phyloP scores from a whole-genome alignment of 75 land plant species.

The Picea sitchensis region DNA sequence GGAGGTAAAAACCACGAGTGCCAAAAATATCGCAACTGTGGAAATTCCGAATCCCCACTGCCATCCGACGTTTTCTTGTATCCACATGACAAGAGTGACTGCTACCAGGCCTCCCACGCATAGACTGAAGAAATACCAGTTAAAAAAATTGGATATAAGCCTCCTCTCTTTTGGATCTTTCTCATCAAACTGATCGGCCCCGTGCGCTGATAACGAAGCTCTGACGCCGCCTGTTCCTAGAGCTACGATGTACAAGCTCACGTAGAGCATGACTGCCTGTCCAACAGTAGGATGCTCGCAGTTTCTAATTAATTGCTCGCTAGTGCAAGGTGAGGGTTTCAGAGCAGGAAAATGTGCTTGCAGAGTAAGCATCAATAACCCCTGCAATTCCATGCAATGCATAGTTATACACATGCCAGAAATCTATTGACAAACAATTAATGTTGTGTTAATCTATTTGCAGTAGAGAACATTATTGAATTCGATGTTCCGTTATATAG shows the following conservation, averaged over 20 bases:
- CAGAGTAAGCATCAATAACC: neutral
- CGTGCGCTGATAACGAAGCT: conserved; percentile 34
- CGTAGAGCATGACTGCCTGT: conserved; percentile 23
- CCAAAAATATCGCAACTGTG: conserved; percentile 53
- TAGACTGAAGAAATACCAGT: conserved; percentile 43
- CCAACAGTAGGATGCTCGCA: conserved; percentile 17
- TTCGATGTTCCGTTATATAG: no score
- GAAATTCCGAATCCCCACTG: conserved; percentile 84
- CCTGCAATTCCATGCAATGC: neutral
- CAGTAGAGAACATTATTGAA: no score
- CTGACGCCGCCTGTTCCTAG: conserved; percentile 48
- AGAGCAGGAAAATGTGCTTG: neutral
- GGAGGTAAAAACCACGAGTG: conserved; percentile 58
- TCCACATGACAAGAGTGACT: conserved; percentile 50
- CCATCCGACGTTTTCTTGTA: conserved; percentile 63
- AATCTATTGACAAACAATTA: no score
- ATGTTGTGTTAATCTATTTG: no score
- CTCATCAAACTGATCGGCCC: conserved; percentile 73
- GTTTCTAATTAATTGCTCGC: no score
- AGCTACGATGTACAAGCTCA: conserved; percentile 44
- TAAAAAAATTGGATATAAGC: conserved; percentile 54
- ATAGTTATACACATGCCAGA: no score
- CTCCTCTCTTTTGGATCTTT: conserved; percentile 37
- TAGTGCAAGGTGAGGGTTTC: neutral
- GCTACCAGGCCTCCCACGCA: conserved; percentile 40